These are phyloP conservation scores for Cyamopsis tetragonoloba DNA, from an alignment of 306 rosid genomes.

Conservation along the genomic window DNA sequence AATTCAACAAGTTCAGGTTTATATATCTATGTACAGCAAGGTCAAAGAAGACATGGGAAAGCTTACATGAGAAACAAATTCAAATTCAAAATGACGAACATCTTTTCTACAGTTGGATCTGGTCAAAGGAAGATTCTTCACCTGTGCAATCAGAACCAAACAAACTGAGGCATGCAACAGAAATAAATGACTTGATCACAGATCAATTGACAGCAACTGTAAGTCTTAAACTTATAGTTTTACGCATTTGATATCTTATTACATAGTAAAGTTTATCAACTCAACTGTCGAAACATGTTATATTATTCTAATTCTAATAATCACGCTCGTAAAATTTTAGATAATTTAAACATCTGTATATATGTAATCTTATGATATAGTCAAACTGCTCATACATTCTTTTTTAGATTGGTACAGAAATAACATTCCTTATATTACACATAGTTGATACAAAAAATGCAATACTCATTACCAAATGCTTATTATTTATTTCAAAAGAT, in stretches of 20 bases:
- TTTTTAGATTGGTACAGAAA: not conserved
- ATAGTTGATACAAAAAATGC: no score
- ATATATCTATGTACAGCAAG: not conserved
- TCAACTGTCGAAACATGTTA: no score
- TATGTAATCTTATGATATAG: no score
- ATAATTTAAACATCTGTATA: no score
- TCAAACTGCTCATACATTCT: not conserved
- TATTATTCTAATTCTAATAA: no score
- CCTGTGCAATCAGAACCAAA: conserved; percentile 44
- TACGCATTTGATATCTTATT: no score
- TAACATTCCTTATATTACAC: not conserved
- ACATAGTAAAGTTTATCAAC: no score
- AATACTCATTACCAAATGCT: conserved; percentile 2
- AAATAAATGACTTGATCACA: not conserved
- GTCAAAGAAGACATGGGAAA: conserved; percentile 18
- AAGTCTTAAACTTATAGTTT: no score
- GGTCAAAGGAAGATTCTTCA: conserved; percentile 64
- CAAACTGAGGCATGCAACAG: conserved; percentile 1
- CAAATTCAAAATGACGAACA: conserved; percentile 82
- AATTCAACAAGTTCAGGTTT: not conserved
- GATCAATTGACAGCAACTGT: no score
- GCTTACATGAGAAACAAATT: conserved; percentile 69
- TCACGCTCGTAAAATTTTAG: no score
- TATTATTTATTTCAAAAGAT: not conserved
- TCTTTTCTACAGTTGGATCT: conserved; percentile 62